A percentile compares a stretch with the other conserved stretches of the same genome.
Evolutionary conservation across 2,329 filamentous ascomycete species (phyloP).

Genomic region (Sporothrix euskadiensis): DNA sequence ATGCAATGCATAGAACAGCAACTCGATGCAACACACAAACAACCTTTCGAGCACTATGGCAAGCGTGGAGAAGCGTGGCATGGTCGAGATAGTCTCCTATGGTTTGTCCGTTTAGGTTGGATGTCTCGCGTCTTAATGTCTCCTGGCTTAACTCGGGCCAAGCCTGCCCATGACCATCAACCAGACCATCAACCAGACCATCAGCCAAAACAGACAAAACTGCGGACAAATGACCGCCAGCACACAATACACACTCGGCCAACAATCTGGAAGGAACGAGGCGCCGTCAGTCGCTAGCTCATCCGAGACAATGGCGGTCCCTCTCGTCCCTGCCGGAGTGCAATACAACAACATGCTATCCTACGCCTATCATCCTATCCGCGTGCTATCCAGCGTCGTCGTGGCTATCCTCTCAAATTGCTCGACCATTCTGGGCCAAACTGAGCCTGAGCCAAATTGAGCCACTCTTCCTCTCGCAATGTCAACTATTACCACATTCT

Average conservation of each 20-base stretch:
- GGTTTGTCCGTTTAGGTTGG: neutral
- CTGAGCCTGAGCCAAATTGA: neutral
- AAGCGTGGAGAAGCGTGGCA: neutral
- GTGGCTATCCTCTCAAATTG: neutral
- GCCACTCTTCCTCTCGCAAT: neutral
- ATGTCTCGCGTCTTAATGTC: neutral
- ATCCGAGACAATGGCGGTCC: neutral
- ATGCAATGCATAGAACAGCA: neutral
- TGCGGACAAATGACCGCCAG: neutral
- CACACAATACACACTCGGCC: neutral
- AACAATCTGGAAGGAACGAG: neutral
- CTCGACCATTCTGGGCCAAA: neutral
- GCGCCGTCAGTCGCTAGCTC: neutral
- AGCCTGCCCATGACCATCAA: too few species aligned
- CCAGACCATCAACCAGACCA: neutral
- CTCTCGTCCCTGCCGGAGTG: too few species aligned
- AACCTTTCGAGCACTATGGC: neutral
- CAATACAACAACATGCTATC: neutral
- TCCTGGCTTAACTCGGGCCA: neutral
- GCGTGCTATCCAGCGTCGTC: neutral
- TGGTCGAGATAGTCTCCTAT: neutral
- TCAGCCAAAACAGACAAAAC: neutral
- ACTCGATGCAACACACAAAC: neutral
- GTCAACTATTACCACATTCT: neutral
- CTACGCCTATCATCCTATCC: neutral